Evolutionary conservation across 2,329 filamentous ascomycete genomes (phyloP), one percentile per base, ranked within the genome.

Genomic region (Pseudogymnoascus sp.): DNA sequence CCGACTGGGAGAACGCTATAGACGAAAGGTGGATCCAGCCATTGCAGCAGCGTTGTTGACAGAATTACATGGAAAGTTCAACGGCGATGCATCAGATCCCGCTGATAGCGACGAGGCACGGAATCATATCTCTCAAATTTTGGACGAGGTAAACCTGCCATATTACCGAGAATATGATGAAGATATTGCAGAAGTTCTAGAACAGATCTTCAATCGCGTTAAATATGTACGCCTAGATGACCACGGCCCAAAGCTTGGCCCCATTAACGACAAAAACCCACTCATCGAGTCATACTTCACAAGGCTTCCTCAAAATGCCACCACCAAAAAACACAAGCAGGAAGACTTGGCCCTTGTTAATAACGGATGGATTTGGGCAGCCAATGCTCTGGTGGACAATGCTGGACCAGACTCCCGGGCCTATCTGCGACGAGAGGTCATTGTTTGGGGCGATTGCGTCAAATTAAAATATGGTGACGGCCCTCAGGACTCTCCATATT

Each of bases 311-410:
- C 71, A 81, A 28, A 96, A 95, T 67, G 83, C 88, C 9, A 83
- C 80, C 9, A 96, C 94, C 0, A 80, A 84, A 63, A 85, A 89
- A 68, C 87, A 95, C 68, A 85, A 85, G 61, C 79, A 85, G 1
- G 86, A 86, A 61, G 86, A 91, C 41, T 79, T 95, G 48, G 89
- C 90, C 2, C 76, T 99, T 58, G 92, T 86, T 38, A 97, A 97
- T 74, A 99, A 99, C 70, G 94, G 94, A 41, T 99, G 94, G 94
- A 92, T 99, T 7, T 99, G 94, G 94, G 92, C 90, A 61, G 92
- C 92, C 5, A 95, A 97, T 74, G 92, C 94, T 1, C 82, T 97
- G 73, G 81, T 90, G 41, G 94, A 99, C 75, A 94, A 97, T 69
- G 94, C 94, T 28, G 95, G 95, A 0, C 88, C 91, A 0, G 79